Percentiles rank a stretch among this genome's conserved stretches.
phyloP scores from a whole-genome alignment of 2,329 filamentous ascomycete species.

The Trichoderma cornu-damae region DNA sequence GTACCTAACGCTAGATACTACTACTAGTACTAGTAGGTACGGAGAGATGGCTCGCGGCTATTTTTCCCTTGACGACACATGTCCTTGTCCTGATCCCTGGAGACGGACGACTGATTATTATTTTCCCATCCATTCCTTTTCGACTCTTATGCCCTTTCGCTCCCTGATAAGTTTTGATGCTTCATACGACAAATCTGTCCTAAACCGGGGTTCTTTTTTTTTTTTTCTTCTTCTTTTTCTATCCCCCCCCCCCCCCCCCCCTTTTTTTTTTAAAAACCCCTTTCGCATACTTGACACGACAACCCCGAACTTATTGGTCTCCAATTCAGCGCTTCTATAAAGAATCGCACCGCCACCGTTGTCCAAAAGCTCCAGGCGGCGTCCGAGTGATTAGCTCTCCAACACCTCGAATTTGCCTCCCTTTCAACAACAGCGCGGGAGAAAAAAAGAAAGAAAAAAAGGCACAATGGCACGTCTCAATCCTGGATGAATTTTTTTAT shows the following conservation, averaged over 20 bases:
- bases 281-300: constrained; percentile 4
- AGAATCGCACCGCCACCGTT: background rate
- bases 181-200: constrained; percentile 27
- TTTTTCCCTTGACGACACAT: constrained; percentile 28
- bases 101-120: background rate
- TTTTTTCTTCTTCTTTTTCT: no score
- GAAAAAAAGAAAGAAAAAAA: no score
- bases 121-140: background rate
- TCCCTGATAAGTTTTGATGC: background rate
- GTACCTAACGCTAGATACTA: background rate
- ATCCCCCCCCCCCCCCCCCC: no score
- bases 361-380: background rate
- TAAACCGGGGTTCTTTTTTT: no score
- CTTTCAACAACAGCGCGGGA: background rate
- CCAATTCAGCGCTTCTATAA: background rate
- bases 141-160: background rate
- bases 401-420: background rate
- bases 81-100: constrained; percentile 28
- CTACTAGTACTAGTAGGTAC: no score
- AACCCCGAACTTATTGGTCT: background rate
- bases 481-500: no score
- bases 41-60: constrained; percentile 11
- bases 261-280: no score
- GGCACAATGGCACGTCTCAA: constrained; percentile 7
- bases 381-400: background rate